Evolutionary conservation across 371 early-diverging fungal species (phyloP).

Genomic region (Nematocida displodere): DNA sequence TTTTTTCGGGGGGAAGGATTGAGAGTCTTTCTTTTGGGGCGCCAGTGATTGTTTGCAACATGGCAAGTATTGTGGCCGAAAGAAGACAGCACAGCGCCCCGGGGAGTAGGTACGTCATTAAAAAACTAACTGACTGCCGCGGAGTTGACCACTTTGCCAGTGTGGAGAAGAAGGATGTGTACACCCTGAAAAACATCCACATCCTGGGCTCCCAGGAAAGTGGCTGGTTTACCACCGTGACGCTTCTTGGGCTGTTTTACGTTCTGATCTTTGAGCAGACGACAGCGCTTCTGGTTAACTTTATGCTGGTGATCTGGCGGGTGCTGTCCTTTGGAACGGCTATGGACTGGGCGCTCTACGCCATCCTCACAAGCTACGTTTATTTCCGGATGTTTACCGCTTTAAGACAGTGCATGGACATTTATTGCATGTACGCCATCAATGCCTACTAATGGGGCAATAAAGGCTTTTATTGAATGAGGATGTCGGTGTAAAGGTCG

Average conservation of each 20-base stretch:
- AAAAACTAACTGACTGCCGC: not conserved
- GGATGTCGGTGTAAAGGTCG: constrained; percentile 33
- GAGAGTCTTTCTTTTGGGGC: not conserved
- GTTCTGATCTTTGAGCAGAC: constrained; percentile 24
- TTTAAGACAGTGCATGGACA: constrained; percentile 51
- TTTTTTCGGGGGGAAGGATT: constrained; percentile 8
- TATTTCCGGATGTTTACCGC: constrained; percentile 34
- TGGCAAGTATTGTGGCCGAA: constrained; percentile 8
- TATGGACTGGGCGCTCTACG: constrained; percentile 56
- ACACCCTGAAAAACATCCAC: constrained; percentile 5
- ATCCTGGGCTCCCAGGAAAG: constrained; percentile 1
- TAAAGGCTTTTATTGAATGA: constrained; percentile 3
- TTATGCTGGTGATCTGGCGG: constrained; percentile 64
- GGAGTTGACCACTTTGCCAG: constrained; percentile 1
- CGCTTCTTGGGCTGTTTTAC: constrained; percentile 33
- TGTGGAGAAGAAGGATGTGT: constrained; percentile 28
- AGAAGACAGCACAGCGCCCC: not conserved
- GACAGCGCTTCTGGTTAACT: constrained; percentile 57
- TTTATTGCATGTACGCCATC: constrained; percentile 30
- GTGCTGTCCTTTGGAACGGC: constrained; percentile 58
- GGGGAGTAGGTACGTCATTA: not conserved
- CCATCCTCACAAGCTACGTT: constrained; percentile 32
- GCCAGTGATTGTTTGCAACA: constrained; percentile 14
- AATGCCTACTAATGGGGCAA: constrained; percentile 17
- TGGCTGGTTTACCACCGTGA: constrained; percentile 1